A percentile compares a stretch with the other conserved stretches of the same genome.
Conservation (phyloP, 2,329 filamentous ascomycete genomes). For the Eutypa lata region DNA sequence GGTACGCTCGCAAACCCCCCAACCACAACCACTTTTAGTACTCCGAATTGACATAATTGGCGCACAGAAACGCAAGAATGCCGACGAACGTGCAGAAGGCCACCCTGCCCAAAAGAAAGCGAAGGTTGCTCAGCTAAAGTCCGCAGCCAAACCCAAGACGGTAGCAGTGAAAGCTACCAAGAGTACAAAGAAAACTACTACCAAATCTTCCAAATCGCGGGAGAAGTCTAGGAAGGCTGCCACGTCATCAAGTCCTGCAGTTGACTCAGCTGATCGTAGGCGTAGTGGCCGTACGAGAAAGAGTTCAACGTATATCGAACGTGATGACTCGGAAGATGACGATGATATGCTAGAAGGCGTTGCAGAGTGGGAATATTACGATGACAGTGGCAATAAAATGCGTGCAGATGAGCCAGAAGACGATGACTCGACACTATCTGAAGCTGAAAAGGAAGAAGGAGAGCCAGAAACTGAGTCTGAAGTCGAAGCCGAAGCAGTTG, state of each 20-base stretch:
- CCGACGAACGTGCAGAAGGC: constrained; percentile 47
- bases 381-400: constrained; percentile 32
- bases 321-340: constrained; percentile 56
- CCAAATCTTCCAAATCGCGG: constrained; percentile 21
- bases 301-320: constrained; percentile 51
- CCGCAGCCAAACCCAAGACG: constrained; percentile 26
- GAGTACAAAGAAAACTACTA: constrained; percentile 18
- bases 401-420: constrained; percentile 23
- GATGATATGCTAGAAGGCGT: constrained; percentile 61
- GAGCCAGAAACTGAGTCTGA: constrained; percentile 3
- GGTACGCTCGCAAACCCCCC: constrained; percentile 34
- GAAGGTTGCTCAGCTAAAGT: constrained; percentile 29
- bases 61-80: constrained; percentile 54
- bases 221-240: constrained; percentile 25
- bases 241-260: constrained; percentile 27
- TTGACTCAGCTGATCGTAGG: constrained; percentile 45
- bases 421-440: constrained; percentile 17
- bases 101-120: constrained; percentile 40
- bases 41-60: constrained; percentile 22
- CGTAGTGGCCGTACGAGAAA: constrained; percentile 52
- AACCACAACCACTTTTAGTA: not conserved
- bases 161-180: constrained; percentile 32
- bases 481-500: constrained; percentile 3
- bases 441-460: constrained; percentile 21
- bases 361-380: constrained; percentile 54